Conservation (phyloP, 306 rosid species). For the Fagus crenata region DNA sequence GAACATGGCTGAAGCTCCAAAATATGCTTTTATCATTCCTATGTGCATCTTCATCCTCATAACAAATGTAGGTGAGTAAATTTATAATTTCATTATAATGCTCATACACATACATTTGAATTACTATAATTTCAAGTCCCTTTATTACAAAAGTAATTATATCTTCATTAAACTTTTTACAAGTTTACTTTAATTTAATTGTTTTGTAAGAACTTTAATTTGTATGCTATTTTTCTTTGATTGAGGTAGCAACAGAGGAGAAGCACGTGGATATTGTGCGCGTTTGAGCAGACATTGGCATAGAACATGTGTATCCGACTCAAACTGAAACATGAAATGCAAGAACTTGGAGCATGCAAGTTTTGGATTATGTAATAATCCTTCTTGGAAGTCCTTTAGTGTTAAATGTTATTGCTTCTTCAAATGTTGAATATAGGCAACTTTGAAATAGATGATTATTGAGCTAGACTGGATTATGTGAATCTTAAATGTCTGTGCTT, state of each 20-base stretch:
- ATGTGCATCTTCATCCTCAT: background rate
- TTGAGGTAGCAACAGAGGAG: too few species aligned
- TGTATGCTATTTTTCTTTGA: too few species aligned
- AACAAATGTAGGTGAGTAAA: background rate
- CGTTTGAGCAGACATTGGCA: background rate
- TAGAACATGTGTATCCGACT: background rate
- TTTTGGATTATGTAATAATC: background rate
- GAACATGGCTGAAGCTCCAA: background rate
- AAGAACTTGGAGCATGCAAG: background rate
- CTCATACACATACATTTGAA: too few species aligned
- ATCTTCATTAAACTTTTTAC: too few species aligned
- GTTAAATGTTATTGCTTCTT: background rate
- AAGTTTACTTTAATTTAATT: too few species aligned
- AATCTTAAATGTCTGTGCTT: too few species aligned
- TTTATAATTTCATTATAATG: too few species aligned
- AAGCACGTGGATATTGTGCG: background rate
- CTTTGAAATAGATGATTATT: too few species aligned
- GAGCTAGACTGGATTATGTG: too few species aligned
- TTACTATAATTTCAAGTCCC: too few species aligned
- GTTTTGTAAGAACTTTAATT: too few species aligned
- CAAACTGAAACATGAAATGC: background rate
- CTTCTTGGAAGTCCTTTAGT: background rate
- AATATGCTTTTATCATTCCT: background rate
- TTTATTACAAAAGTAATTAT: too few species aligned
- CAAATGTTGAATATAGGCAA: background rate